Evolutionary conservation across 1,284 basidiomycete species (phyloP).

Genomic region (Somion occarium): DNA sequence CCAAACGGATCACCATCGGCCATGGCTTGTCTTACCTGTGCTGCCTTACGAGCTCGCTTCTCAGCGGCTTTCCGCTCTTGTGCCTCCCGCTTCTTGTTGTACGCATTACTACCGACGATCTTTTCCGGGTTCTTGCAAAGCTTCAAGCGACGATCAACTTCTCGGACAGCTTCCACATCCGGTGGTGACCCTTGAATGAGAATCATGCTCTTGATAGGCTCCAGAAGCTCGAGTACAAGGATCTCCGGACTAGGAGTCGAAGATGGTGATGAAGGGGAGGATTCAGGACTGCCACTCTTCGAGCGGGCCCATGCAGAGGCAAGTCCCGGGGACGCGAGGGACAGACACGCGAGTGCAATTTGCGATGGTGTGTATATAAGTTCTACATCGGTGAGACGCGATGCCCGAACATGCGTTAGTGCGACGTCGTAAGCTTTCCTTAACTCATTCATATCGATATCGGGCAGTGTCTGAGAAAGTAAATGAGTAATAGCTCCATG

Average conservation of each 20-base stretch:
- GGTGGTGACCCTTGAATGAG: constrained; percentile 54
- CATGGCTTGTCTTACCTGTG: constrained; percentile 44
- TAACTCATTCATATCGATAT: constrained; percentile 37
- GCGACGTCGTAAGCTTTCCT: constrained; percentile 55
- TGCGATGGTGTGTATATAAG: constrained; percentile 91
- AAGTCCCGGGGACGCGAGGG: constrained; percentile 56
- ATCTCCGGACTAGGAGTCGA: constrained; percentile 14
- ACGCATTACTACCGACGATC: constrained; percentile 80
- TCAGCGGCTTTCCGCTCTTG: constrained; percentile 60
- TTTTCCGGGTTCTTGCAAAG: constrained; percentile 93
- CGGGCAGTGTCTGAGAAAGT: constrained; percentile 43
- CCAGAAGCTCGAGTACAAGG: constrained; percentile 34
- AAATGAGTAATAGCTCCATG: neutral
- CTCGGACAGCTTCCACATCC: constrained; percentile 78
- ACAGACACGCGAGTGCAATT: constrained; percentile 85
- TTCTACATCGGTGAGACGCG: constrained; percentile 88
- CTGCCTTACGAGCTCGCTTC: constrained; percentile 64
- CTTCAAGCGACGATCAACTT: constrained; percentile 81
- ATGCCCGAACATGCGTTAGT: constrained; percentile 57
- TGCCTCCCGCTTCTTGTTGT: constrained; percentile 58
- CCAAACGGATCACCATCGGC: constrained; percentile 66
- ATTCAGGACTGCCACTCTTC: constrained; percentile 36
- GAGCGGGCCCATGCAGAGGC: constrained; percentile 59
- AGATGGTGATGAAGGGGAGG: constrained; percentile 11
- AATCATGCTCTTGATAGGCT: constrained; percentile 56